Conservation (phyloP, 2,329 filamentous ascomycete species). For the Cryphonectria radicalis region DNA sequence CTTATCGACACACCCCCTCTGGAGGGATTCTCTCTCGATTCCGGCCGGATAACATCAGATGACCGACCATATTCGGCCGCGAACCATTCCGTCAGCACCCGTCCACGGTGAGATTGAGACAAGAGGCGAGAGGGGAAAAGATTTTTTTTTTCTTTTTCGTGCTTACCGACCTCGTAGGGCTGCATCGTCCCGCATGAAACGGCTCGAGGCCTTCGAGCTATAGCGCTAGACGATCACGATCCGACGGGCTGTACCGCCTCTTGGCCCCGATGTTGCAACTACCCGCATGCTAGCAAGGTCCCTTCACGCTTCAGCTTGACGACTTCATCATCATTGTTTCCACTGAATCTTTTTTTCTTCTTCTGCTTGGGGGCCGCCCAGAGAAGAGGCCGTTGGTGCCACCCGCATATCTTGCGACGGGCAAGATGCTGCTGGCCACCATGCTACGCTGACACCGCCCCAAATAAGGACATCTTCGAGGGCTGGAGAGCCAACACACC, state of each 20-base stretch:
- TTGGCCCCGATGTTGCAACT: constrained; percentile 9
- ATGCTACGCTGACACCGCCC: neutral
- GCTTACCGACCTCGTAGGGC: constrained; percentile 14
- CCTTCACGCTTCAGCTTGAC: neutral
- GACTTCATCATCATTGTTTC: neutral
- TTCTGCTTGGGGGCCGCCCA: neutral
- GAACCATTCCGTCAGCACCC: neutral
- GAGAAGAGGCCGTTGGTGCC: constrained; percentile 2
- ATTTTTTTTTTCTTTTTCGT: neutral
- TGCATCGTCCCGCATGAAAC: constrained; percentile 15
- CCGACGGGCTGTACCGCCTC: neutral
- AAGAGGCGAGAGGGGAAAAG: neutral
- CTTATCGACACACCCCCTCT: neutral
- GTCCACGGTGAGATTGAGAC: neutral
- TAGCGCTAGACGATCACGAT: neutral
- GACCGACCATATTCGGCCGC: neutral
- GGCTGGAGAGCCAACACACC: neutral
- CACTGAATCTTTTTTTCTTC: neutral
- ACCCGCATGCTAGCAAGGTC: neutral
- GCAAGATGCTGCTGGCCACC: neutral
- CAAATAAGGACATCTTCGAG: neutral
- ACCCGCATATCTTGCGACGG: neutral
- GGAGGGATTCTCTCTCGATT: neutral
- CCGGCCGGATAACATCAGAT: neutral
- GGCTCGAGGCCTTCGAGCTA: neutral